A percentile compares a stretch with the other conserved stretches of the same genome.
phyloP scores from a whole-genome alignment of 345 rosid species.

The Euclidium syriacum region DNA sequence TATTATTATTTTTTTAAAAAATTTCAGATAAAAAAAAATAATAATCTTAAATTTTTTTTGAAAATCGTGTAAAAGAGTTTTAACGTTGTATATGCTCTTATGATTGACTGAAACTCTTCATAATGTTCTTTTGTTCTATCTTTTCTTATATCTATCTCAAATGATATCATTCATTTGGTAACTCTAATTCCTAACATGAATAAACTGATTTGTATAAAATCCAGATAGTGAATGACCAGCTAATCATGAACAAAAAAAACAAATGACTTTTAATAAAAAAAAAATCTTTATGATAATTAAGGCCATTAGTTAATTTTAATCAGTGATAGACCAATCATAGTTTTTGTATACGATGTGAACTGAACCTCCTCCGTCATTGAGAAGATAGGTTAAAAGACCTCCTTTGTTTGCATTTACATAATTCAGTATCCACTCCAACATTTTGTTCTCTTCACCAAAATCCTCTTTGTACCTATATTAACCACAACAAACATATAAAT shows the following conservation, averaged over 20 bases:
- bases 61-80: no score
- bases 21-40: no score
- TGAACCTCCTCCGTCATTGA: slow-evolving; percentile 55
- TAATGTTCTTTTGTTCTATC: no score
- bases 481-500: not conserved
- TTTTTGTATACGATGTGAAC: slow-evolving; percentile 56
- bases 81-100: no score
- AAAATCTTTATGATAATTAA: not conserved
- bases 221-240: not conserved
- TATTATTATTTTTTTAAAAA: no score
- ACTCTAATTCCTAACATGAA: no score
- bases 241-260: not conserved
- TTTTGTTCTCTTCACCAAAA: slow-evolving; percentile 63
- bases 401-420: slow-evolving; percentile 67
- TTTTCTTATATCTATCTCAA: no score
- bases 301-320: slow-evolving; percentile 17
- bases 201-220: not conserved
- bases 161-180: no score
- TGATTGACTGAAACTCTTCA: no score
- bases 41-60: no score
- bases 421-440: slow-evolving; percentile 63
- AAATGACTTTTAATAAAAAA: not conserved
- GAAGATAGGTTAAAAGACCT: slow-evolving; percentile 70
- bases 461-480: slow-evolving; percentile 62
- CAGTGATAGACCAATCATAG: slow-evolving; percentile 78